These are phyloP conservation scores for Sonneratia caseolaris DNA, from an alignment of 345 rosid species.

Conservation along the genomic window DNA sequence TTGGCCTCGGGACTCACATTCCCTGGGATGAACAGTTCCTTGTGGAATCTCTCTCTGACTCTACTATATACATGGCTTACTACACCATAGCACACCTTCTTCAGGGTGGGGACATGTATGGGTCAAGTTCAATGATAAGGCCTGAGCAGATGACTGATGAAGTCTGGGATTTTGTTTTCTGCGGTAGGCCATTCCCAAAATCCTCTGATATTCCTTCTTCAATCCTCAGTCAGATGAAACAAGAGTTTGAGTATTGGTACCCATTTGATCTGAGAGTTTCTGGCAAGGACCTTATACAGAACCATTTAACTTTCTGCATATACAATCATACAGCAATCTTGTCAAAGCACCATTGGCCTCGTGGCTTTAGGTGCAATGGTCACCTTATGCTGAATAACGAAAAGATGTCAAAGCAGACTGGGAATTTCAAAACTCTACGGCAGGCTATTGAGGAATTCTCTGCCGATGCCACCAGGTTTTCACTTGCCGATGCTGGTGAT, in stretches of 20 bases:
- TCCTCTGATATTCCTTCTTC: conserved; percentile 51
- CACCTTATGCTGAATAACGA: conserved; percentile 92
- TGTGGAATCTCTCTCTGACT: conserved; percentile 88
- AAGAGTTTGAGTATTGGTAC: conserved; percentile 94
- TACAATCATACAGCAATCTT: conserved; percentile 83
- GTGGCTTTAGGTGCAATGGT: conserved; percentile 91
- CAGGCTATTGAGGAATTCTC: conserved; percentile 84
- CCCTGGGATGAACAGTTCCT: conserved; percentile 93
- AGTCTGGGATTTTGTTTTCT: conserved; percentile 82
- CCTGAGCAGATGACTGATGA: conserved; percentile 82
- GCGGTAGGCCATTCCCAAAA: conserved; percentile 57
- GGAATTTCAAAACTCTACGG: conserved; percentile 78
- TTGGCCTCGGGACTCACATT: conserved; percentile 94
- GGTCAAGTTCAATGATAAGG: conserved; percentile 33
- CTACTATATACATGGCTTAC: conserved; percentile 91
- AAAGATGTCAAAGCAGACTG: conserved; percentile 96
- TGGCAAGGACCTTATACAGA: conserved; percentile 95
- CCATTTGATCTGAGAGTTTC: conserved; percentile 94
- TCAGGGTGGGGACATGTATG: conserved; percentile 75
- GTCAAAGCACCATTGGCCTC: conserved; percentile 77
- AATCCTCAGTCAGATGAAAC: conserved; percentile 70
- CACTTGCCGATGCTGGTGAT: conserved; percentile 94
- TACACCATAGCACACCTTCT: conserved; percentile 80
- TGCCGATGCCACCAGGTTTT: conserved; percentile 81
- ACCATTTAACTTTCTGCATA: conserved; percentile 79